phyloP scores from a whole-genome alignment of 2,329 filamentous ascomycete species.

The Fusarium caatingaense region DNA sequence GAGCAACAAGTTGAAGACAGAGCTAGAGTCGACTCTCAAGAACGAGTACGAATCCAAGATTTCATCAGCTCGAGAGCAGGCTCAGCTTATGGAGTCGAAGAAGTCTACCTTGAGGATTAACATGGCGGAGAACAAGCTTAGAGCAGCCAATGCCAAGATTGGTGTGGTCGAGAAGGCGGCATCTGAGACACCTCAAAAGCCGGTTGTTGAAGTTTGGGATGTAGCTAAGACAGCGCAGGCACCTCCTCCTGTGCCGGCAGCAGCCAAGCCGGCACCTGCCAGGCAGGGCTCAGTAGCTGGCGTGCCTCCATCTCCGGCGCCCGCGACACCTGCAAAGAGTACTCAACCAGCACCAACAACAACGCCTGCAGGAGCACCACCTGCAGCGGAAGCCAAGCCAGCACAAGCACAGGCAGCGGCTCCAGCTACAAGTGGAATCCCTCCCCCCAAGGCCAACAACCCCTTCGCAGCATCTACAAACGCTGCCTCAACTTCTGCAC shows the following conservation, averaged over 20 bases:
- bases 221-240: conserved; percentile 70
- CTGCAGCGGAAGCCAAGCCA: conserved; percentile 34
- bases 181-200: conserved; percentile 83
- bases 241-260: conserved; percentile 42
- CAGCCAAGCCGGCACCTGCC: conserved; percentile 41
- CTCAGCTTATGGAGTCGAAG: conserved; percentile 78
- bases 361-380: conserved; percentile 27
- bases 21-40: conserved; percentile 61
- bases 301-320: conserved; percentile 39
- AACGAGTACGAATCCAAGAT: conserved; percentile 67
- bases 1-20: conserved; percentile 68
- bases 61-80: conserved; percentile 67
- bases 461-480: conserved; percentile 48
- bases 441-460: conserved; percentile 45
- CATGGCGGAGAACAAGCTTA: conserved; percentile 78
- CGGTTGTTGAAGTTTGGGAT: conserved; percentile 89
- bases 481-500: conserved; percentile 20
- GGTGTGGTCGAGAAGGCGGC: conserved; percentile 84
- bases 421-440: conserved; percentile 37
- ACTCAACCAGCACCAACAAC: conserved; percentile 25
- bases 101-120: conserved; percentile 80
- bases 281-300: conserved; percentile 40
- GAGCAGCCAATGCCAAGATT: conserved; percentile 75
- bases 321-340: conserved; percentile 37
- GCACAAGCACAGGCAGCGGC: conserved; percentile 28